Evolutionary conservation across 2,329 filamentous ascomycete species (phyloP).

Genomic region (Rosellinia necatrix): DNA sequence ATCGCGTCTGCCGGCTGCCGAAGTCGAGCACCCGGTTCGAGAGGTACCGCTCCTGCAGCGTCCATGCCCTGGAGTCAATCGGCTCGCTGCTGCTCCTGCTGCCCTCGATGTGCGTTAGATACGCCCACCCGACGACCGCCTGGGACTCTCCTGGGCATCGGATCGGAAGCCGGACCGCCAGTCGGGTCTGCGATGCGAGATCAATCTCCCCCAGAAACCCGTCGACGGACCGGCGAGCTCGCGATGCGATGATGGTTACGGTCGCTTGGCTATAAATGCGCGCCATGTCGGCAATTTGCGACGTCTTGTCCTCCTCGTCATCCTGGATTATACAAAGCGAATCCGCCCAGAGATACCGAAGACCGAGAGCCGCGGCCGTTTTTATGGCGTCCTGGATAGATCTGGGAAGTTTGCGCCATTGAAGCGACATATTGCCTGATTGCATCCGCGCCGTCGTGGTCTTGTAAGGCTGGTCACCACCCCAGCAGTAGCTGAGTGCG

Average conservation of each 20-base stretch:
- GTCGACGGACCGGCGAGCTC: not conserved
- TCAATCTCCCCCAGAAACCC: constrained; percentile 10
- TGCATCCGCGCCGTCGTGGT: constrained; percentile 13
- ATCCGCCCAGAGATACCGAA: constrained; percentile 12
- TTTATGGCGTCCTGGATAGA: constrained; percentile 15
- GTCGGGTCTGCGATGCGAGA: not conserved
- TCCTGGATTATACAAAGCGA: constrained; percentile 18
- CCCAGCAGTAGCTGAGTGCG: constrained; percentile 20
- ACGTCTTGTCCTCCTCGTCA: constrained; percentile 6
- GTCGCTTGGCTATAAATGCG: constrained; percentile 5
- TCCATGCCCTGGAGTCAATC: constrained; percentile 12
- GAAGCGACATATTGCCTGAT: not conserved
- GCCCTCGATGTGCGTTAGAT: not conserved
- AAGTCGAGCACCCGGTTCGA: constrained; percentile 11
- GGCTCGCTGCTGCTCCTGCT: constrained; percentile 4
- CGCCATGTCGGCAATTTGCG: constrained; percentile 16
- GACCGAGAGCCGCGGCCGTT: constrained; percentile 1
- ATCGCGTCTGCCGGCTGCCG: constrained; percentile 6
- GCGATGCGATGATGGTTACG: constrained; percentile 12
- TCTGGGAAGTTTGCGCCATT: constrained; percentile 9
- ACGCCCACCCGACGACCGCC: constrained; percentile 7
- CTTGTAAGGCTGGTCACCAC: constrained; percentile 17
- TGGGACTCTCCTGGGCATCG: not conserved
- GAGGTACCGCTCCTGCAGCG: constrained; percentile 13
- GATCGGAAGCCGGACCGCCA: constrained; percentile 6